Percentiles rank a stretch among this genome's conserved stretches.
Conservation (phyloP, 1,139 yeast species). For the Magnusiomyces fungicola region DNA sequence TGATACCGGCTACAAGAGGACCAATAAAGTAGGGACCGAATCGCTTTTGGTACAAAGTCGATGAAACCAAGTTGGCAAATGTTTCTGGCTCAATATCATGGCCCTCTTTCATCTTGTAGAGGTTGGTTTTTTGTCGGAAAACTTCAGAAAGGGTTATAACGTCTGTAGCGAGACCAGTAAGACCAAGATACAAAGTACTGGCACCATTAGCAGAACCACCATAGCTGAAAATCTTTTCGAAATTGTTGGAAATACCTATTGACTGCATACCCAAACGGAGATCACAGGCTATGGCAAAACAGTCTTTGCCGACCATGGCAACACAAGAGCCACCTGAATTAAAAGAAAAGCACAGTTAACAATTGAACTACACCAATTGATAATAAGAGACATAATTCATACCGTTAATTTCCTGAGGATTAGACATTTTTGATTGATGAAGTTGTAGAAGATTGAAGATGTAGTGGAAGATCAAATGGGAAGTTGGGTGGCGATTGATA, state of each 20-base stretch:
- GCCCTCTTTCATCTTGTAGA: conserved; percentile 89
- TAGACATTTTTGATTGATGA: conserved; percentile 22
- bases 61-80: conserved; percentile 85
- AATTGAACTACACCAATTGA: neutral
- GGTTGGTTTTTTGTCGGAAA: conserved; percentile 76
- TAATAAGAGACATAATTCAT: conserved; percentile 17
- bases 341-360: neutral
- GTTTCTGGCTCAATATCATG: conserved; percentile 88
- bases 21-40: conserved; percentile 97
- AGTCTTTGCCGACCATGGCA: conserved; percentile 97
- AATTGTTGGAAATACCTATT: conserved; percentile 82
- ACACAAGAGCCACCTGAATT: conserved; percentile 81
- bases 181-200: conserved; percentile 71
- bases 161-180: conserved; percentile 94
- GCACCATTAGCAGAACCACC: conserved; percentile 36
- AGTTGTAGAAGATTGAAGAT: neutral
- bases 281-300: conserved; percentile 97
- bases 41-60: conserved; percentile 77
- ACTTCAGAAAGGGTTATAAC: conserved; percentile 75
- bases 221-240: conserved; percentile 82
- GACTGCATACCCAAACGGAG: conserved; percentile 91
- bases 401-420: conserved; percentile 33
- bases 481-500: neutral
- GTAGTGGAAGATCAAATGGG: neutral
- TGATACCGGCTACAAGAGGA: conserved; percentile 93